phyloP scores from a whole-genome alignment of 768 basidiomycete species.

The Naematelia encephala region DNA sequence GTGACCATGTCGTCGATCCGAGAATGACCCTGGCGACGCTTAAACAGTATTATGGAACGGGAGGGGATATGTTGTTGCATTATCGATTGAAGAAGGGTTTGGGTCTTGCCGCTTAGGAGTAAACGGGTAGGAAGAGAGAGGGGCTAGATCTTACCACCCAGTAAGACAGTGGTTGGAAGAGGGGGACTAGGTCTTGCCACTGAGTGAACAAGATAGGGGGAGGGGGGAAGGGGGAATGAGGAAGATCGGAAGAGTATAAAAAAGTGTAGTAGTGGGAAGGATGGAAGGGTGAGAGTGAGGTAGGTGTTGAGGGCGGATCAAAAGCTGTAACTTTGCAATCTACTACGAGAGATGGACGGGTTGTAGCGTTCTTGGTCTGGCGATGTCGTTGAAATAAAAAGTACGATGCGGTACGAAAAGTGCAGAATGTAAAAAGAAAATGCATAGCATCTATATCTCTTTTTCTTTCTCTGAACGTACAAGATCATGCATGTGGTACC shows the following conservation, averaged over 20 bases:
- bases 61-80: conserved; percentile 49
- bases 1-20: conserved; percentile 73
- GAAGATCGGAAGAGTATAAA: background rate
- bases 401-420: too few species aligned
- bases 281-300: background rate
- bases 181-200: background rate
- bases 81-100: conserved; percentile 41
- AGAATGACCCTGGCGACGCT: conserved; percentile 88
- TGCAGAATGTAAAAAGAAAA: too few species aligned
- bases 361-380: too few species aligned
- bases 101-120: background rate
- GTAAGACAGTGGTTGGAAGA: background rate
- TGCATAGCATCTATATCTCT: too few species aligned
- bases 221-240: background rate
- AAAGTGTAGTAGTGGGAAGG: background rate
- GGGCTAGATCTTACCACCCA: too few species aligned
- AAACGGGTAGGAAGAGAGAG: background rate
- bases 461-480: too few species aligned
- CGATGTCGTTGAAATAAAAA: too few species aligned
- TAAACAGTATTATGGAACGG: conserved; percentile 61
- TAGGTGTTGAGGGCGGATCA: background rate
- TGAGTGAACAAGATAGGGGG: background rate
- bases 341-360: background rate
- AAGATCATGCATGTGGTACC: too few species aligned
- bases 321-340: too few species aligned